Base-by-base conservation (phyloP, 2,329 filamentous ascomycete species). In the Myriosclerotinia scirpicola region DNA sequence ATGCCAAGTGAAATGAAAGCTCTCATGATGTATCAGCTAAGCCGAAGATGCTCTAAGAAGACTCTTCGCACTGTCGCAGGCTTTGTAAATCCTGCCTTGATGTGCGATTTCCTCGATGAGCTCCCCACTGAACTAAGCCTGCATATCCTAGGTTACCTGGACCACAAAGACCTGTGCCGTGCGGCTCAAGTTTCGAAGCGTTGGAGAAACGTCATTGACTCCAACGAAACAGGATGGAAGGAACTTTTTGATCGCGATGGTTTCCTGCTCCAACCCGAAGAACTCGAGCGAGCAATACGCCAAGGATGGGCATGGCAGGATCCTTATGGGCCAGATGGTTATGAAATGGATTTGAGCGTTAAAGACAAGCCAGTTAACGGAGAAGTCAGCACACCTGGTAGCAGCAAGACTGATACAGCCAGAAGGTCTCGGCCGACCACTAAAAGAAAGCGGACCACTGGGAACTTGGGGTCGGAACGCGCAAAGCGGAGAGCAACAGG, bases 231-330 rank as follows among this genome's bases (percentile, higher is more conserved):
- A 58, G 92, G 93, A 17, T 99, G 95, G 95, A 98, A 96, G 79
- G 90, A 93, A 70, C 82, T 97, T 0, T 88, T 99, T 53, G 93
- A 97, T 69, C 83, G 83, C 1, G 93, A 97, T 76, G 92, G 92
- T 0, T 97, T 91, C 77, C 81, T 81, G 38, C 81, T 99, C 2
- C 89, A 92, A 0, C 82, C 88, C 0, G 92, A 91, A 22, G 95
- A 99, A 78, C 82, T 99, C 34, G 88, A 92, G 70, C 89, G 89
- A 72, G 93, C 95, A 40, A 93, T 98, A 65, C 82, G 83, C 53
- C 92, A 98, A 80, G 95, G 95, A 17, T 99, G 95, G 95, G 95
- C 93, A 17, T 99, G 95, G 93, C 95, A 99, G 76, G 92, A 94
- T 75, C 92, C 93, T 0, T 85, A 87, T 65, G 90, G 90, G 0